A percentile compares a stretch with the other conserved stretches of the same genome.
Evolutionary conservation across 352 stramenopile genomes (phyloP).

Genomic region (Pythium dissotocum): DNA sequence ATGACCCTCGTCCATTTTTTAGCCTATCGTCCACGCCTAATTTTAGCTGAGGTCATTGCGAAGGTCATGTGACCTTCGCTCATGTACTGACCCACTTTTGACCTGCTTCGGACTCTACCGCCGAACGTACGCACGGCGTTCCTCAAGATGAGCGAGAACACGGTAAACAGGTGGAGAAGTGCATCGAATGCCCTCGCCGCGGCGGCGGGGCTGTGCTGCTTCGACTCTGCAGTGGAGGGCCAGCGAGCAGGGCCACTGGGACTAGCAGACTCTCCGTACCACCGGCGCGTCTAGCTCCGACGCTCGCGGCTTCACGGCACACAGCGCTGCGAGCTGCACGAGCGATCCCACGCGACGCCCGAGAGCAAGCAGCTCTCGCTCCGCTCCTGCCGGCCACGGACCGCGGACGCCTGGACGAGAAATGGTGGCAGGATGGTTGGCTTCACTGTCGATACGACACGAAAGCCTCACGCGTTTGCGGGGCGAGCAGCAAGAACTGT

Average conservation of each 20-base stretch:
- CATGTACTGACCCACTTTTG: too few species aligned
- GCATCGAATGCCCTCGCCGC: not conserved
- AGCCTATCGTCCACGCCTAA: too few species aligned
- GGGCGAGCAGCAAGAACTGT: not conserved
- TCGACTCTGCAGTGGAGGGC: not conserved
- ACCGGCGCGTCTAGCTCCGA: not conserved
- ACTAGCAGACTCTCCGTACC: not conserved
- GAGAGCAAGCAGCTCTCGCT: not conserved
- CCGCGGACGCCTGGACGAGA: not conserved
- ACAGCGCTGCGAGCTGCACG: too few species aligned
- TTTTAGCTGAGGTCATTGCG: slow-evolving; percentile 41
- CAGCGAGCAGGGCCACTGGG: not conserved
- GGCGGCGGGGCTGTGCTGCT: not conserved
- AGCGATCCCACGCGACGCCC: not conserved
- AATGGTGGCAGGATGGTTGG: not conserved
- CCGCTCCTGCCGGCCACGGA: not conserved
- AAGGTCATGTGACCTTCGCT: slow-evolving; percentile 57
- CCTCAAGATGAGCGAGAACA: not conserved
- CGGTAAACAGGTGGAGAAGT: not conserved
- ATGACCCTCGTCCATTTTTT: too few species aligned
- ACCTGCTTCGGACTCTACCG: too few species aligned
- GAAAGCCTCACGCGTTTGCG: not conserved
- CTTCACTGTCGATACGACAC: not conserved
- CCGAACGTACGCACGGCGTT: not conserved
- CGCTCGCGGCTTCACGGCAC: not conserved